Evolutionary conservation across 164 flowering plant genomes (phyloP), one percentile per base, ranked within the genome.

Genomic region (Vitis vinifera): DNA sequence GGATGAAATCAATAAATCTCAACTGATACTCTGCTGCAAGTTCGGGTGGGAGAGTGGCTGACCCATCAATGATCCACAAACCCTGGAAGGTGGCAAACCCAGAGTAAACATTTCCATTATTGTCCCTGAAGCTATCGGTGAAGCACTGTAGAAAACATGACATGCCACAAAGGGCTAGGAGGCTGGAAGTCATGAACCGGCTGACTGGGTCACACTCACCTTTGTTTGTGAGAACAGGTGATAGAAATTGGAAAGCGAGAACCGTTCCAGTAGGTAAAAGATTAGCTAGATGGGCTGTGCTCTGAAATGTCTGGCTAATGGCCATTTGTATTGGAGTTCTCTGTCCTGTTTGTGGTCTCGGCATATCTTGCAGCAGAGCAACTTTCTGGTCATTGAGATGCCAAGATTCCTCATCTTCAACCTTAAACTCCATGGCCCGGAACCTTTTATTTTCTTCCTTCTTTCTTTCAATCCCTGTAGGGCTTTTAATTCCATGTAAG

Each of bases 231-330:
- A 86, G 75, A 27, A 90, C 75, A 59, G 94, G 94, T 0, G 94
- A 66, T 1, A 90, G 81, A 19, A 90, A 85, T 55, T 90, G 91
- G 71, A 88, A 88, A 15, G 85, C 82, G 51, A 88, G 90, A 9
- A 88, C 89, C 0, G 94, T 69, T 8, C 92, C 92, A 0, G 92
- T 90, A 1, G 91, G 94, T 30, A 88, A 70, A 44, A 85, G 87
- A 63, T 88, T 86, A 58, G 94, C 91, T 30, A 90, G 55, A 70
- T 88, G 82, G 13, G 89, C 89, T 1, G 92, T 84, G 86, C 89
- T 84, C 51, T 79, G 69, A 63, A 85, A 90, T 13, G 92, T 90
- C 69, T 85, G 87, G 64, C 80, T 76, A 55, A 88, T 88, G 30
- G 86, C 92, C 56, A 75, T 78, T 66, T 86, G 90, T 55, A 84